Percentiles rank a stretch among this genome's conserved stretches.
Conservation (phyloP, 495 filamentous ascomycete species). For the Astrothelium subdiscretum region DNA sequence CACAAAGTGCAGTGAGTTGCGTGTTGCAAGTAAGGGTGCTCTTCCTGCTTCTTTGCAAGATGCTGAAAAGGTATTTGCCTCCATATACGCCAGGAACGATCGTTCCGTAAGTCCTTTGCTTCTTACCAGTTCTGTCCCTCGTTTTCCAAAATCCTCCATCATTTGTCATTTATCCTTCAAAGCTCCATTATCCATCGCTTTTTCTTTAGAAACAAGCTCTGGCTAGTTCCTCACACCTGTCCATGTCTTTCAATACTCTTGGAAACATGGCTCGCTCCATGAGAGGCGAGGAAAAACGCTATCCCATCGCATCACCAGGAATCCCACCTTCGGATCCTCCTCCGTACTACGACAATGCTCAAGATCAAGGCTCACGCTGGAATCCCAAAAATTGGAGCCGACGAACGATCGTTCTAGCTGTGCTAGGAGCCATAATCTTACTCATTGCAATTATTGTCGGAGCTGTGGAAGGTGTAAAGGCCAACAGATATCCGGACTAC, state of each 20-base stretch:
- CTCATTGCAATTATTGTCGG: conserved; percentile 44
- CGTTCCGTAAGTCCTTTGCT: not conserved
- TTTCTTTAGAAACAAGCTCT: not conserved
- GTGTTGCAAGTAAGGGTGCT: not conserved
- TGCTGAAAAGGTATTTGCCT: not conserved
- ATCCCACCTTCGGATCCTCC: not conserved
- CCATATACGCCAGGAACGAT: not conserved
- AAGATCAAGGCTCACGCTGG: conserved; percentile 27
- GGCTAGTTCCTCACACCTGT: not conserved
- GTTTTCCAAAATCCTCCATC: not conserved
- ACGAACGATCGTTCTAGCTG: conserved; percentile 33
- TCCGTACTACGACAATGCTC: not conserved
- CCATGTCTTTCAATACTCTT: not conserved
- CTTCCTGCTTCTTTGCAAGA: not conserved
- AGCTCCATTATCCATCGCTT: not conserved
- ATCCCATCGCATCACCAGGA: not conserved
- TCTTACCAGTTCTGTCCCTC: not conserved
- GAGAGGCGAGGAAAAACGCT: not conserved
- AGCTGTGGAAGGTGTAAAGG: conserved; percentile 37
- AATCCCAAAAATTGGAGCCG: conserved; percentile 41
- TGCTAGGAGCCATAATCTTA: conserved; percentile 26
- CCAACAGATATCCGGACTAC: conserved; percentile 44
- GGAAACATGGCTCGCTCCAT: not conserved
- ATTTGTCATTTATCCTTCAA: not conserved
- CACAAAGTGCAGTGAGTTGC: not conserved